Conservation (phyloP, 148 eudicot species). For the Gaultheria prostrata region DNA sequence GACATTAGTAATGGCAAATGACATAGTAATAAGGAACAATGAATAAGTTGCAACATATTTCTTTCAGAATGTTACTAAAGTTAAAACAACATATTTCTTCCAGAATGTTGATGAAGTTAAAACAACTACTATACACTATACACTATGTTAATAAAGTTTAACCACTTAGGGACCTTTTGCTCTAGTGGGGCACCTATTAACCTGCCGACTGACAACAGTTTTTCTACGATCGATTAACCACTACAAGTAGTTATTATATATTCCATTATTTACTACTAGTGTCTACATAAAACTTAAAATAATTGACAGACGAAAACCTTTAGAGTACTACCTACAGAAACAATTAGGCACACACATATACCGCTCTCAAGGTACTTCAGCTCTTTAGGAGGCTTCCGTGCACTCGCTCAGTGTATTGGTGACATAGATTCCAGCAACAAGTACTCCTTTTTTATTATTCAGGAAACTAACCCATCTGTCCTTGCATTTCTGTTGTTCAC, state of each 20-base stretch:
- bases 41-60: neutral
- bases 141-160: neutral
- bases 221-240: neutral
- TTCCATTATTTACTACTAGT: neutral
- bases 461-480: slow-evolving; percentile 3
- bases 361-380: neutral
- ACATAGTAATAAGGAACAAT: too few relatives aligned
- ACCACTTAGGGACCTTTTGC: neutral
- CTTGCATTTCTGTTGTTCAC: slow-evolving; percentile 1
- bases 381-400: neutral
- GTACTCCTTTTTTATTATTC: neutral
- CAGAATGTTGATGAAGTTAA: neutral
- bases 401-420: neutral
- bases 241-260: neutral
- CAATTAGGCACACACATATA: neutral
- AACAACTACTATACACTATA: neutral
- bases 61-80: neutral
- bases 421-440: neutral
- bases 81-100: neutral
- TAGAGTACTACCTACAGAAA: neutral
- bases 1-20: neutral
- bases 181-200: neutral
- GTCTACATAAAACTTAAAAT: neutral
- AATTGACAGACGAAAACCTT: neutral
- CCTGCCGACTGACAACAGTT: neutral